Evolutionary conservation across 2,329 filamentous ascomycete genomes (phyloP), one percentile per base, ranked within the genome.

Genomic region (Dactylonectria macrodidyma): DNA sequence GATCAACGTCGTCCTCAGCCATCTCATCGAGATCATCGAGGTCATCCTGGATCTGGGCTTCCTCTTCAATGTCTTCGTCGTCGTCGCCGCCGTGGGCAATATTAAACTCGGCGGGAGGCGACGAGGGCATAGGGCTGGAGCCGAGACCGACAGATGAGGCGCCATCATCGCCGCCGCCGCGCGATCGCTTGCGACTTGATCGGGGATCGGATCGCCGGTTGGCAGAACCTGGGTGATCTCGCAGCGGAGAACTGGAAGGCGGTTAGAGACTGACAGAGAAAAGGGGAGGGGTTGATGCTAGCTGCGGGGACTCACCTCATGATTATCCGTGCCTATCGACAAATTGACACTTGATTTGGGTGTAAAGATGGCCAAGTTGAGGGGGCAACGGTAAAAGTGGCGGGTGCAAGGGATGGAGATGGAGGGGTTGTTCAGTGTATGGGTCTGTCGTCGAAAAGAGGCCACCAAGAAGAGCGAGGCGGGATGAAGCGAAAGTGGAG

Each of bases 1-100:
- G 85, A 76, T 95, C 92, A 68, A 96, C 89, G 64, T 93, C 92
- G 61, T 95, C 93, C 76, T 95, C 94, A 10, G 93, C 92, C 84
- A 90, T 90, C 78, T 95, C 93, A 74, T 96, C 94, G 50, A 95
- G 87, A 64, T 96, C 92, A 61, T 94, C 93, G 19, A 91, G 85
- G 72, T 92, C 91, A 71, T 92, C 91, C 72, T 94, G 91, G 52
- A 91, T 85, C 77, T 94, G 91, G 57, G 89, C 87, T 58, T 94
- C 91, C 58, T 92, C 90, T 62, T 94, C 87, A 46, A 92, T 88
- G 73, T 93, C 91, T 69, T 95, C 93, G 12, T 92, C 87, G 51
- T 93, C 90, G 68, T 93, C 91, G 36, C 84, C 87, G 59, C 91
- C 90, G 60, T 92, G 90, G 6, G 89, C 88, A 70, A 94, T 90